phyloP scores from a whole-genome alignment of 768 basidiomycete species.

The Tricholoma matsutake region DNA sequence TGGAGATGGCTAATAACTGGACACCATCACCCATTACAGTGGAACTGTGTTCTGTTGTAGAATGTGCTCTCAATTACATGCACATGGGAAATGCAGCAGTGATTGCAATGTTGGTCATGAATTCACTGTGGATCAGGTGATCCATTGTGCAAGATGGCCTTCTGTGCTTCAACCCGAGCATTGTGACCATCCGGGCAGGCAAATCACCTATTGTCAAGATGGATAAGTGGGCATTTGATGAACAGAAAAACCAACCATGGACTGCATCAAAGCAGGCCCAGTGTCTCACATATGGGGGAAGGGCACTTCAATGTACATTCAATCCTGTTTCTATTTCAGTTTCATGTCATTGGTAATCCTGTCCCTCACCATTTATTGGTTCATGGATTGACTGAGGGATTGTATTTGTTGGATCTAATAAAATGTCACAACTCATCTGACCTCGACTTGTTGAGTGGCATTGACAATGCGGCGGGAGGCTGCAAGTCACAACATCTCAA shows the following conservation, averaged over 20 bases:
- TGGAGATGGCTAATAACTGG: not conserved
- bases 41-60: not conserved
- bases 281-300: not conserved
- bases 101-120: not conserved
- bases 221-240: not conserved
- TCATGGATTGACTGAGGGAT: no score
- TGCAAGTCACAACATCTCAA: no score
- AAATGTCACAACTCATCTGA: no score
- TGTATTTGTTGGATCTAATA: no score
- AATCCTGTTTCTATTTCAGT: no score
- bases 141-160: not conserved
- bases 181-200: not conserved
- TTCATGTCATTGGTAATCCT: no score
- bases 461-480: no score
- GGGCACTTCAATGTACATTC: not conserved
- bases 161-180: not conserved
- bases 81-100: not conserved
- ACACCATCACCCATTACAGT: not conserved
- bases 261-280: not conserved
- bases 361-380: no score
- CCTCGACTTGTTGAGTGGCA: no score
- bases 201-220: not conserved
- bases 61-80: not conserved
- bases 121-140: not conserved
- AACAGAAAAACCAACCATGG: not conserved